A percentile compares a stretch with the other conserved stretches of the same genome.
These are phyloP conservation scores for Hymenochaete sp. DNA, from an alignment of 1,284 basidiomycete species.

Conservation along the genomic window DNA sequence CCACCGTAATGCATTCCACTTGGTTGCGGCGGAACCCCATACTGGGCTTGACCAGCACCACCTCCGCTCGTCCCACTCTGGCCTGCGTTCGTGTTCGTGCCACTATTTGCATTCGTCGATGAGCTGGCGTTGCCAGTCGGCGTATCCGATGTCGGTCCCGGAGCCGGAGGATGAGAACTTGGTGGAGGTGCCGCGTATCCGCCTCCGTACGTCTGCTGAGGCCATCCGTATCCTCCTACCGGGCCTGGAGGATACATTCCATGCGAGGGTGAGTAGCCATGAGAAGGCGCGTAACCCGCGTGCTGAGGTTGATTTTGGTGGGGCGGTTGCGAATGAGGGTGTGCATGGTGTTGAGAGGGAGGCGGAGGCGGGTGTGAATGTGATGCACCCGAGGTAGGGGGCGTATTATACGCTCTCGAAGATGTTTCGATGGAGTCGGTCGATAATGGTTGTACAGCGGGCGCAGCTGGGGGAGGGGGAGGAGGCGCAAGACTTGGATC, in stretches of 20 bases:
- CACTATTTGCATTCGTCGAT: constrained; percentile 24
- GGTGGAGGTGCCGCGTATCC: constrained; percentile 1
- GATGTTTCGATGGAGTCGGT: constrained; percentile 19
- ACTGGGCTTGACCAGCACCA: constrained; percentile 19
- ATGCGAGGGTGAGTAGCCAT: too few species aligned
- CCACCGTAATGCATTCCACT: constrained; percentile 21
- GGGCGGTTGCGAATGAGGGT: constrained; percentile 18
- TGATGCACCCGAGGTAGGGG: constrained; percentile 19
- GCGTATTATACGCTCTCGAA: constrained; percentile 21
- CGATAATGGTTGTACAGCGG: constrained; percentile 12
- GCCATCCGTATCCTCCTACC: not conserved
- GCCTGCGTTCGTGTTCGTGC: too few species aligned
- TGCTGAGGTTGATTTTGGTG: too few species aligned
- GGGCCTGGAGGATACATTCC: constrained; percentile 13
- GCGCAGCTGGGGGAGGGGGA: constrained; percentile 22
- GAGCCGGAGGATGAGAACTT: constrained; percentile 15
- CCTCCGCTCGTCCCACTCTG: constrained; percentile 12
- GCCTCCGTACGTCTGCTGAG: too few species aligned
- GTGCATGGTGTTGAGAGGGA: constrained; percentile 26
- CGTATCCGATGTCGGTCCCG: not conserved
- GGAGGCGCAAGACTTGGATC: constrained; percentile 20
- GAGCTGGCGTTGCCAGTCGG: not conserved
- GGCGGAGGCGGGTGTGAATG: constrained; percentile 21
- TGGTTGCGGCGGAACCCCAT: constrained; percentile 20
- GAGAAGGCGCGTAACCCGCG: too few species aligned